These are phyloP conservation scores for Fagus sylvatica DNA, from an alignment of 306 rosid genomes.

Conservation along the genomic window DNA sequence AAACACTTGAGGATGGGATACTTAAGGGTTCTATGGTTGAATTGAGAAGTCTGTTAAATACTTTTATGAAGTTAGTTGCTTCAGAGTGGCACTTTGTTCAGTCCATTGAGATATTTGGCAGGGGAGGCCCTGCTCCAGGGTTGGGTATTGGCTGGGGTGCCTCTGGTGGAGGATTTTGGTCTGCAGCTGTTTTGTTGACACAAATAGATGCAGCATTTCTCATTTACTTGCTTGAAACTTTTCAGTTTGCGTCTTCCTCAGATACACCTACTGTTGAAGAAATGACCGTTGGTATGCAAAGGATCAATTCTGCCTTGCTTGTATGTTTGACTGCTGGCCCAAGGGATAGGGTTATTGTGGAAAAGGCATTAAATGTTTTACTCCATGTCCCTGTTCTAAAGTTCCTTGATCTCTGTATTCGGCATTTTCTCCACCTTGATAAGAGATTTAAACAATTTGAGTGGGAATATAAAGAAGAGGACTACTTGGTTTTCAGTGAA, in stretches of 20 bases:
- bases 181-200: conserved; percentile 54
- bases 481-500: conserved; percentile 55
- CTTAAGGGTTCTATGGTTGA: conserved; percentile 49
- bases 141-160: conserved; percentile 96
- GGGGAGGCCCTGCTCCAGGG: conserved; percentile 98
- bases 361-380: conserved; percentile 55
- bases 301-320: conserved; percentile 56
- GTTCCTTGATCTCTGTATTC: conserved; percentile 58
- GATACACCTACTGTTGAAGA: conserved; percentile 42
- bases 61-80: conserved; percentile 54
- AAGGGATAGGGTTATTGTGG: conserved; percentile 44
- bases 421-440: conserved; percentile 39
- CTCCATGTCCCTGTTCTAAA: conserved; percentile 57
- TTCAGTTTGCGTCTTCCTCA: conserved; percentile 30
- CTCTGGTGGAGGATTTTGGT: conserved; percentile 90
- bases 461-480: conserved; percentile 73
- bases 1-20: conserved; percentile 70
- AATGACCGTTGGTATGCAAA: conserved; percentile 39
- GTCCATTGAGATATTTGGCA: conserved; percentile 75
- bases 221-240: conserved; percentile 49
- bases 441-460: conserved; percentile 42
- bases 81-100: conserved; percentile 55
- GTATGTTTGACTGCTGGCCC: conserved; percentile 79
- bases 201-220: conserved; percentile 66
- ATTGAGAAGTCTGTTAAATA: conserved; percentile 50